These are phyloP conservation scores for Setomelanomma holmii DNA, from an alignment of 2,329 filamentous ascomycete genomes.

Conservation along the genomic window DNA sequence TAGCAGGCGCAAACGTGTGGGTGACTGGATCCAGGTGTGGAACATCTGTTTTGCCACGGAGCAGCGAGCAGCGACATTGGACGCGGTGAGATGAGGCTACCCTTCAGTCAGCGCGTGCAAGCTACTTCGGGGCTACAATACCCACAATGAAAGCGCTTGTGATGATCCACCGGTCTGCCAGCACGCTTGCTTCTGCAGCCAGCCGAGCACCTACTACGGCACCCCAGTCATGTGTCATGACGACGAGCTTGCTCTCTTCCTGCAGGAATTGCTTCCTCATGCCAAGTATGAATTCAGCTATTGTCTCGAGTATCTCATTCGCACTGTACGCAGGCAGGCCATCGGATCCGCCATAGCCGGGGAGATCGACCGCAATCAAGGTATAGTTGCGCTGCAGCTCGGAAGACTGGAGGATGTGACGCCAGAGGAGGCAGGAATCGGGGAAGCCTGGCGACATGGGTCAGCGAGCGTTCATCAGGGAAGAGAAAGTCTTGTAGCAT, in stretches of 20 bases:
- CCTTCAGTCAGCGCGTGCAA: background rate
- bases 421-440: slow-evolving; percentile 65
- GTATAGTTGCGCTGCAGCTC: slow-evolving; percentile 49
- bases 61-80: slow-evolving; percentile 52
- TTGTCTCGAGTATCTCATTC: slow-evolving; percentile 59
- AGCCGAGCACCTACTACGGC: slow-evolving; percentile 61
- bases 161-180: slow-evolving; percentile 64
- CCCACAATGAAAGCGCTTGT: slow-evolving; percentile 62
- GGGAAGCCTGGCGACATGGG: slow-evolving; percentile 65
- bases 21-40: slow-evolving; percentile 55
- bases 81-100: slow-evolving; percentile 51
- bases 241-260: slow-evolving; percentile 45
- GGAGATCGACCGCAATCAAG: slow-evolving; percentile 64
- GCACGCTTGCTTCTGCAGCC: slow-evolving; percentile 63
- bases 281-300: slow-evolving; percentile 61
- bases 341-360: slow-evolving; percentile 66
- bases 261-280: slow-evolving; percentile 56
- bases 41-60: slow-evolving; percentile 59
- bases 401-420: slow-evolving; percentile 54
- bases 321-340: slow-evolving; percentile 58
- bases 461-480: no score
- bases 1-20: slow-evolving; percentile 55
- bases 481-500: background rate
- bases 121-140: background rate
- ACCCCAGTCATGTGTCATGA: slow-evolving; percentile 65